Evolutionary conservation across 2,329 filamentous ascomycete species (phyloP), one percentile per base, ranked within the genome.

Genomic region (Leptographium galeiforme): DNA sequence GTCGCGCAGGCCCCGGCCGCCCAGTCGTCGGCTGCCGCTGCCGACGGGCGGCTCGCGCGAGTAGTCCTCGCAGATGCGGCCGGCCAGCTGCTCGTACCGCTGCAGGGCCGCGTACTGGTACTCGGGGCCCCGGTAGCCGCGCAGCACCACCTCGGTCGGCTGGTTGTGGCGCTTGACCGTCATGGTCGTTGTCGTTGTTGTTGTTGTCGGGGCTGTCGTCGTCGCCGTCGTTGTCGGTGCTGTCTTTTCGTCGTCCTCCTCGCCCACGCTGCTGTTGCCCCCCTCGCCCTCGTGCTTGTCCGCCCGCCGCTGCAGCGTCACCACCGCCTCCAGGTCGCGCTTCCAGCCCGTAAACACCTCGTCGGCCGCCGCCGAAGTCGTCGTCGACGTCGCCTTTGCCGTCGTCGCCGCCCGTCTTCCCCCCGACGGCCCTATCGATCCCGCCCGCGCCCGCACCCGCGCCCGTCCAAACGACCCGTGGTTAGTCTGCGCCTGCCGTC

Each of bases 11-110:
- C 90, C 47, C 91, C 55, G 85, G 77, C 54, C 77, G 75, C 48
- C 33, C 13, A 41, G 10, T 6, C 19, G 36, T 0, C 38, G 30
- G 13, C 48, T 38, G 25, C 48, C 18, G 63, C 80, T 78, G 57
- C 82, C 77, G 53, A 81, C 75, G 3, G 87, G 86, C n/a, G 91
- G 85, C 58, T 87, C 83, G 57, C 91, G 83, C 10, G 89, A 82
- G 68, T 97, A 97, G 69, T 96, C 90, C 70, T 97, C 91, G 68
- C 90, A 90, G 64, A 96, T 88, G 57, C 81, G 72, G 32, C 90
- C 90, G 8, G 87, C 91, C 44, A 95, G 82, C 56, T 84, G 79
- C 71, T 96, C 91, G 70, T 86, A 97, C 69, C 88, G 87, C 60
- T 86, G 82, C 61, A 97, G 84, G 38, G 89, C 89, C 33, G 90